These are phyloP conservation scores for Cylindrodendrum hubeiense DNA, from an alignment of 2,329 filamentous ascomycete species.

Conservation along the genomic window DNA sequence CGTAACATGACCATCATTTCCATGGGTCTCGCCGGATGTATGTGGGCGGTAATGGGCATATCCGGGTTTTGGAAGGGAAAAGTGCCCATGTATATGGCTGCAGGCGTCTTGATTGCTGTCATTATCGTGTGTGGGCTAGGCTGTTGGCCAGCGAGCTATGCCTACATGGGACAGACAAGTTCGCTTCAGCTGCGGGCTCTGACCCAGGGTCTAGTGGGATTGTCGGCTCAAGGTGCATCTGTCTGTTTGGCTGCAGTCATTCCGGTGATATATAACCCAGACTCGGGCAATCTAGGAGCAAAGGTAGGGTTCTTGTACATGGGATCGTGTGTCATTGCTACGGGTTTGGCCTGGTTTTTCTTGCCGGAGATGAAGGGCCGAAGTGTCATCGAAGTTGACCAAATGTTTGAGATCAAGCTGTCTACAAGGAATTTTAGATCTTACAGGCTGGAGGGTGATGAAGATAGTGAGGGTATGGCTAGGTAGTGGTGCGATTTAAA, in stretches of 20 bases:
- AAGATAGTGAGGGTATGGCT: too few relatives aligned
- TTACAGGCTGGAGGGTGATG: not conserved
- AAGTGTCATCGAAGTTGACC: slow-evolving; percentile 64
- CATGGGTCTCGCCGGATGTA: slow-evolving; percentile 44
- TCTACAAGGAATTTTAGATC: slow-evolving; percentile 51
- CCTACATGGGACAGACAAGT: slow-evolving; percentile 46
- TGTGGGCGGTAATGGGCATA: slow-evolving; percentile 58
- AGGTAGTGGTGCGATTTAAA: too few relatives aligned
- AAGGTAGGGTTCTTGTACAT: slow-evolving; percentile 55
- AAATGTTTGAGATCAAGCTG: slow-evolving; percentile 58
- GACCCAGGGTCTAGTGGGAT: slow-evolving; percentile 54
- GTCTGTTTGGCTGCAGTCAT: slow-evolving; percentile 40
- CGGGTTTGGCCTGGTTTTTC: slow-evolving; percentile 48
- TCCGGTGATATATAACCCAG: slow-evolving; percentile 41
- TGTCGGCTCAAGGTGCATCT: slow-evolving; percentile 51
- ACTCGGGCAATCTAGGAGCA: slow-evolving; percentile 49
- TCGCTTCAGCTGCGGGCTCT: slow-evolving; percentile 27
- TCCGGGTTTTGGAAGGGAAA: slow-evolving; percentile 9
- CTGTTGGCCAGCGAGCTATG: slow-evolving; percentile 54
- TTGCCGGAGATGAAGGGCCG: slow-evolving; percentile 63
- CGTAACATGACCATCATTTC: slow-evolving; percentile 54
- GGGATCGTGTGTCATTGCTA: slow-evolving; percentile 38
- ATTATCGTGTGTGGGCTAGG: slow-evolving; percentile 54
- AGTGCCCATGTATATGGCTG: not conserved
- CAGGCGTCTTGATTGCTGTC: slow-evolving; percentile 50